Evolutionary conservation across 2,329 filamentous ascomycete genomes (phyloP), one percentile per base, ranked within the genome.

Genomic region (Penicillium paneum): DNA sequence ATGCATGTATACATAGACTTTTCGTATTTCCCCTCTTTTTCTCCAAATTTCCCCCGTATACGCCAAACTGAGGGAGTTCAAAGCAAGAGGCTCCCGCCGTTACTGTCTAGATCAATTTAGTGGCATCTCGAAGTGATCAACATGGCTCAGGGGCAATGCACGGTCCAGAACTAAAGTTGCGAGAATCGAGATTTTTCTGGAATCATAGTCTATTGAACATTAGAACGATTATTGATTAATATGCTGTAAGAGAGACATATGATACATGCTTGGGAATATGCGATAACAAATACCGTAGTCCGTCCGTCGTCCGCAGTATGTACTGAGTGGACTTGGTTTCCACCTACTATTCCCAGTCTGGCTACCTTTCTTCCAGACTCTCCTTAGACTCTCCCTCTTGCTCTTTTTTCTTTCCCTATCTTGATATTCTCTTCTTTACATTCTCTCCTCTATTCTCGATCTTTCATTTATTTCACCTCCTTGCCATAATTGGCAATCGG

Each of bases 101-200:
- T 48, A 38, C 34, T 32, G 15, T 40, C 19, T 34, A 28, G 35
- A 52, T 52, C 34, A 12, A 17, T 31, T 45, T 43, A 49, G 39
- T 17, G 48, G 42, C 43, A 53, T 48, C 36, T 53, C 36, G 19
- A 34, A 12, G 21, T 38, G 51, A 54, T 54, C 51, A 48, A 48
- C 51, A 43, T 52, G 13, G 49, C 6, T 54, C 52, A 54, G 52
- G 52, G 52, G 52, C 52, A 49, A 44, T 21, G 46, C 52, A 54
- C 51, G 45, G 51, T n/a, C 51, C 45, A 49, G 7, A 13, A 24
- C 2, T 24, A 26, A 24, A 40, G 40, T 35, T 26, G 32, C 19
- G 26, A 52, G 40, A 35, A 44, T 44, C 17, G 7, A 13, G 36
- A n/a, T 8, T 40, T 47, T 52, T 52, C 15, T 31, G 24, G 8